Evolutionary conservation across 257 asterid species (phyloP), one percentile per base, ranked within the genome.

Genomic region (Oldenlandia corymbosa): DNA sequence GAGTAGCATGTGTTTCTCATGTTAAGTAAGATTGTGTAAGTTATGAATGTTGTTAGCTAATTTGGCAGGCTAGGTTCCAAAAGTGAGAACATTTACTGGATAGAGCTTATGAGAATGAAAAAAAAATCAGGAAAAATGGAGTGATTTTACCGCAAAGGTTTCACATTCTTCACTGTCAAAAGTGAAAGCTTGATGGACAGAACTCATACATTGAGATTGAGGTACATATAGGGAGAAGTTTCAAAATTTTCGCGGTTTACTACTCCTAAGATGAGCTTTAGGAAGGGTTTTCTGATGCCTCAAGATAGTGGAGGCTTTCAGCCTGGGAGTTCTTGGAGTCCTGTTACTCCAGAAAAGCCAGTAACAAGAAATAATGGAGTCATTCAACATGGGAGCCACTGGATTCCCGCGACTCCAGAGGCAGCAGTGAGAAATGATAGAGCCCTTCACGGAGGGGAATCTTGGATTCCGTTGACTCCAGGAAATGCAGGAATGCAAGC

Each of bases 331-430:
- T 26, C 51, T 24, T 74, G 88, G 88, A 60, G 70, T 73, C 91
- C 95, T 11, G 58, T 52, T 21, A 81, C 84, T 41, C 80, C 85
- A 1, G 81, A 68, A 55, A 87, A 73, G 75, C 84, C 70, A 1
- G 62, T 64, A 71, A 30, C 70, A 54, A 58, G 47, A 70, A 80
- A 72, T 45, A 82, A 80, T 43, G 75, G 73, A 39, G 74, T 65
- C 18, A 1, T 42, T 58, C 76, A 58, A 71, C 79, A 70, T 71
- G 81, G 75, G 60, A 74, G 76, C 61, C 28, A 47, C 24, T 76
- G 88, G 87, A 55, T 71, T 72, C 90, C 96, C 7, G 60, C 52
- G 26, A 82, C 85, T 31, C 82, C 86, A 2, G 80, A 74, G 75
- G 82, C 72, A 0, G 60, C 60, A 70, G 17, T 70, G 60, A 43